These are phyloP conservation scores for Citeromyces hawaiiensis DNA, from an alignment of 1,139 yeast species.

Conservation along the genomic window DNA sequence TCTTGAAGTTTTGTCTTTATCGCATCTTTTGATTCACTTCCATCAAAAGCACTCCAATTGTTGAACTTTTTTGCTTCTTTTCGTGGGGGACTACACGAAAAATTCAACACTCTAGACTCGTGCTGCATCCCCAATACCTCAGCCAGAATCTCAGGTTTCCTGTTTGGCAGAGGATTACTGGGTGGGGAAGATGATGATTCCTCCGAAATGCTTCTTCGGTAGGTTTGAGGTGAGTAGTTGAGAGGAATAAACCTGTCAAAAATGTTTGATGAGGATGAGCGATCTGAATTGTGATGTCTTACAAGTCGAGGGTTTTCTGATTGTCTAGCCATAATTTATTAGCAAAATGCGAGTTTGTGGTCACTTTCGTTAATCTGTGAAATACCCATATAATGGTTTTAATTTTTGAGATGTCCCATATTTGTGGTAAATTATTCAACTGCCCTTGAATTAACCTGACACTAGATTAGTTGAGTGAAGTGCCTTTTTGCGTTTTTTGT, in stretches of 20 bases:
- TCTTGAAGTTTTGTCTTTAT: background rate
- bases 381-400: background rate
- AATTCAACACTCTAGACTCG: background rate
- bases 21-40: background rate
- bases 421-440: too few species aligned
- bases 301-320: background rate
- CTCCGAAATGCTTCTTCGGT: constrained; percentile 7
- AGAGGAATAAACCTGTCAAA: constrained; percentile 21
- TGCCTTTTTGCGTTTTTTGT: too few species aligned
- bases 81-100: background rate
- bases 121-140: background rate
- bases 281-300: background rate
- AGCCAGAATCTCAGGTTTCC: background rate
- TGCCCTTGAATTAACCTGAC: too few species aligned
- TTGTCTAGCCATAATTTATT: background rate
- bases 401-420: too few species aligned
- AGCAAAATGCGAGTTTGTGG: background rate
- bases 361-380: background rate
- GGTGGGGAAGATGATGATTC: background rate
- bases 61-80: background rate
- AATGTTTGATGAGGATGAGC: constrained; percentile 2
- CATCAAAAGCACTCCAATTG: background rate
- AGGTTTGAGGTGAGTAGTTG: constrained; percentile 15
- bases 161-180: background rate
- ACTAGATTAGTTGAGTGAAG: too few species aligned